These are phyloP conservation scores for Fusarium duplospermum DNA, from an alignment of 2,329 filamentous ascomycete species.

Conservation along the genomic window DNA sequence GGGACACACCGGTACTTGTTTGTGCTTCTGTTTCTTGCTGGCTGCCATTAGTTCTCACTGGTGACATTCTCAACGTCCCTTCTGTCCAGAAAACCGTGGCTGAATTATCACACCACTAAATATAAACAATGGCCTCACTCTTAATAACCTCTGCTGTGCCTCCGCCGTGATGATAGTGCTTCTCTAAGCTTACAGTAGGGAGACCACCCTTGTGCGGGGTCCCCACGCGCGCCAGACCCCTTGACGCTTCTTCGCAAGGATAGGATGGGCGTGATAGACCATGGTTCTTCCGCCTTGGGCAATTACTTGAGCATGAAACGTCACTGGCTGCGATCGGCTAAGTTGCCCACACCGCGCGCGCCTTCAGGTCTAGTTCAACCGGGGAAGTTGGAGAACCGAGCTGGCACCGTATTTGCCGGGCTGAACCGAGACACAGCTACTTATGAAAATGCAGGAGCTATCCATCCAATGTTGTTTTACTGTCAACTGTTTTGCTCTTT, in stretches of 20 bases:
- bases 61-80: not conserved
- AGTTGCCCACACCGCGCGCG: constrained; percentile 1
- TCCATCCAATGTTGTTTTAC: constrained; percentile 3
- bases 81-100: constrained; percentile 20
- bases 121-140: constrained; percentile 7
- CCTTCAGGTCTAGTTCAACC: constrained; percentile 6
- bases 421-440: constrained; percentile 42
- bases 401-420: constrained; percentile 43
- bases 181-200: constrained; percentile 1
- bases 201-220: constrained; percentile 23
- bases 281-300: not conserved
- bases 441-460: constrained; percentile 34
- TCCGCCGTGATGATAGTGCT: not conserved
- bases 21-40: not conserved
- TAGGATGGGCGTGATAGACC: not conserved
- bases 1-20: not conserved
- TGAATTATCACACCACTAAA: constrained; percentile 11
- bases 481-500: not conserved
- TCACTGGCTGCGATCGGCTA: constrained; percentile 32
- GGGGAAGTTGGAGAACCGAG: constrained; percentile 43
- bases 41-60: not conserved
- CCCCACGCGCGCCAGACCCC: constrained; percentile 30
- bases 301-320: constrained; percentile 25
- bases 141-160: constrained; percentile 1
- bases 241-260: not conserved